A percentile compares a stretch with the other conserved stretches of the same genome.
Conservation (phyloP, 164 flowering plant genomes). For the Warburgia ugandensis region DNA sequence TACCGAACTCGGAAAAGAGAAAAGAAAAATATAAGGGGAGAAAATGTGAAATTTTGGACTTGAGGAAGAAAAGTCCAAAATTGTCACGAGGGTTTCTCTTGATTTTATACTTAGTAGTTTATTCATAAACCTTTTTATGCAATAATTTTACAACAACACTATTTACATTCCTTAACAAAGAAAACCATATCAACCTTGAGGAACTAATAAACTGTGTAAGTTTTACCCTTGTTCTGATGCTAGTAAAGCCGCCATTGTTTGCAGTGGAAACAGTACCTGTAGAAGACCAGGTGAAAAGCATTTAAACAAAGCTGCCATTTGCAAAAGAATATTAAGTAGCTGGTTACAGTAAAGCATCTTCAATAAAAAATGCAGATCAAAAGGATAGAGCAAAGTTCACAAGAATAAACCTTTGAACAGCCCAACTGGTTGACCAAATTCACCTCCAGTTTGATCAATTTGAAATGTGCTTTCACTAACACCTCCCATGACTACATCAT, state of each 20-base stretch:
- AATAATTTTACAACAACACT: too few relatives aligned
- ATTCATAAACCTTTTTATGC: too few relatives aligned
- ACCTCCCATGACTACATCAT: constrained; percentile 99
- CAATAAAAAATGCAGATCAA: constrained; percentile 1
- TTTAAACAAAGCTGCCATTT: not conserved
- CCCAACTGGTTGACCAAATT: constrained; percentile 77
- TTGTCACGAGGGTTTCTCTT: too few relatives aligned
- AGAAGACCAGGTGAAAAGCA: constrained; percentile 10
- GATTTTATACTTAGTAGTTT: too few relatives aligned
- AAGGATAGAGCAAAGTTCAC: not conserved
- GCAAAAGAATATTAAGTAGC: not conserved
- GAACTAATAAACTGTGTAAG: not conserved
- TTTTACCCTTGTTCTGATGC: constrained; percentile 78
- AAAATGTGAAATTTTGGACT: too few relatives aligned
- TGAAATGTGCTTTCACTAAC: constrained; percentile 86
- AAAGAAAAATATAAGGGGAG: too few relatives aligned
- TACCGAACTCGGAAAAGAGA: too few relatives aligned
- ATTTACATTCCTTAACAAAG: too few relatives aligned
- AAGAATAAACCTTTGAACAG: constrained; percentile 63
- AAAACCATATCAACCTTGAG: not conserved
- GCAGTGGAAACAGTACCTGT: constrained; percentile 84
- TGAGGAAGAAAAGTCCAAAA: too few relatives aligned
- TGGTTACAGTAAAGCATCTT: not conserved
- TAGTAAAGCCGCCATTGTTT: constrained; percentile 93
- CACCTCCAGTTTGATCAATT: constrained; percentile 65